Evolutionary conservation across 192 early-diverging fungal genomes (phyloP), one percentile per base, ranked within the genome.

Genomic region (Geranomyces michiganensis): DNA sequence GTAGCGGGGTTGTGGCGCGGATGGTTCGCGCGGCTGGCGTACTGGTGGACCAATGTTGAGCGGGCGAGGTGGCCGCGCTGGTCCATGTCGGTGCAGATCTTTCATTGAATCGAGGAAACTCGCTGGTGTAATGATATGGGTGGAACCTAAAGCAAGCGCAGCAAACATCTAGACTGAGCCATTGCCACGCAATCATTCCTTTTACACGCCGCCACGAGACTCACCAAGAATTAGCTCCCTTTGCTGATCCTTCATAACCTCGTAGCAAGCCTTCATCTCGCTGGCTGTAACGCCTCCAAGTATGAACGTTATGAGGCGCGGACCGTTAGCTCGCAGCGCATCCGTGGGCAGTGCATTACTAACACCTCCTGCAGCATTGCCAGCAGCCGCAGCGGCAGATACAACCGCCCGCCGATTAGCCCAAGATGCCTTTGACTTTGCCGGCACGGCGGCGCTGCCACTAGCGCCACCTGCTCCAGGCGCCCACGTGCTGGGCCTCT

Each of bases 221-320:
- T 26, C 49, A 72, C 70, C 93, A 55, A 93, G 84, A 51, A 92
- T 74, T 13, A 93, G 83, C 62, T 94, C 93, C 27, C 89, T 76
- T 48, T 84, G 78, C 62, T 80, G 76, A 1, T 84, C 80, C 47
- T 88, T 87, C 14, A 85, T 81, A 6, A 94, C 70, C 48, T 94
- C 93, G 70, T 92, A 88, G 49, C 83, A 80, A 6, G 82, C 78
- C 46, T 91, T 84, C 48, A 94, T 84, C 74, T 95, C 93, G 26
- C 91, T 88, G 30, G 86, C 90, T 17, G 90, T 88, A 30, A 91
- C 76, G 19, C 93, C 93, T 44, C 93, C 93, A 27, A 91, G 86
- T 48, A 95, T 81, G 65, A 95, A 95, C 10, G 94, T 75, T 53
- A 93, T 82, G 19, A 92, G 53, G 14, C 87, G 66, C 31, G 87